Percentiles rank a stretch among this genome's conserved stretches.
Evolutionary conservation across 129 eudicot species (phyloP).

Genomic region (Saussurea involucrata): DNA sequence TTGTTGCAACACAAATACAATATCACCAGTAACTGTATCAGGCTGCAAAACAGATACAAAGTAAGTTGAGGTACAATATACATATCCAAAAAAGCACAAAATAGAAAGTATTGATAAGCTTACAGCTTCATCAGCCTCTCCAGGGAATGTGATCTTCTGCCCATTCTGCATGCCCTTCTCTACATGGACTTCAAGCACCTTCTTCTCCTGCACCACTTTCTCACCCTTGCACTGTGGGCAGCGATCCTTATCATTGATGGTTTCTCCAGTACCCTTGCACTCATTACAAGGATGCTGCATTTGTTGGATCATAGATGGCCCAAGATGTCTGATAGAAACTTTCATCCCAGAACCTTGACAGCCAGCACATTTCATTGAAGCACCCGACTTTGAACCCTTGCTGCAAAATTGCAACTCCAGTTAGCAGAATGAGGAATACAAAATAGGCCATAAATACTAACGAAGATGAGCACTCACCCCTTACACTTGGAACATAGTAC

Average conservation of each 20-base stretch:
- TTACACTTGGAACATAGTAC: slow-evolving; percentile 64
- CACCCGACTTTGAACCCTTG: slow-evolving; percentile 75
- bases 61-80: too few relatives aligned
- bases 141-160: slow-evolving; percentile 68
- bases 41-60: slow-evolving; percentile 49
- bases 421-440: not conserved
- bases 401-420: slow-evolving; percentile 19
- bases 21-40: slow-evolving; percentile 77
- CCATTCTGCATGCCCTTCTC: slow-evolving; percentile 80
- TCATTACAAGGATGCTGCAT: slow-evolving; percentile 81
- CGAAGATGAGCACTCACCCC: slow-evolving; percentile 42
- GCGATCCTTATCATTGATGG: slow-evolving; percentile 54
- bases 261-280: slow-evolving; percentile 79
- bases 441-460: not conserved
- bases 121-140: slow-evolving; percentile 85
- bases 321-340: slow-evolving; percentile 65
- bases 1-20: slow-evolving; percentile 82
- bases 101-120: not conserved
- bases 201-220: slow-evolving; percentile 71
- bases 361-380: slow-evolving; percentile 52
- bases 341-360: slow-evolving; percentile 81
- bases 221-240: slow-evolving; percentile 72
- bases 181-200: slow-evolving; percentile 64
- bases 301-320: slow-evolving; percentile 81
- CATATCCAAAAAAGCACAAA: too few relatives aligned